phyloP scores from a whole-genome alignment of 345 rosid genomes.

The Syzygium aqueum region DNA sequence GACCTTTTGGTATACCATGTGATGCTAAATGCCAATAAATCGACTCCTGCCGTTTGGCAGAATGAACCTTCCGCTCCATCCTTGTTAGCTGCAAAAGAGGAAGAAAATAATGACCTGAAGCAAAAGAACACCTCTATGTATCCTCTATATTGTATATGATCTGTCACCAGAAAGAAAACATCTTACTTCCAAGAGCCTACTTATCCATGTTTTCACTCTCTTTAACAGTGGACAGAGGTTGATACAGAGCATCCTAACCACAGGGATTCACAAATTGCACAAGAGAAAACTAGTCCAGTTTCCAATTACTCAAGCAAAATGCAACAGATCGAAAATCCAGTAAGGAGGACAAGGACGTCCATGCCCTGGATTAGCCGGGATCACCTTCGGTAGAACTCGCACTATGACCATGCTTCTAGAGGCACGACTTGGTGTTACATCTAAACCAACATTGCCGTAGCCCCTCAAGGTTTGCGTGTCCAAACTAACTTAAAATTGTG shows the following conservation, averaged over 20 bases:
- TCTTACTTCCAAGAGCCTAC: background rate
- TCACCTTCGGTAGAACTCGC: background rate
- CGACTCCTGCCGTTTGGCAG: slow-evolving; percentile 65
- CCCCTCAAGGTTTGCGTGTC: background rate
- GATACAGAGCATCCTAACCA: background rate
- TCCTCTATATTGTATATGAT: background rate
- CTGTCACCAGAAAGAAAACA: background rate
- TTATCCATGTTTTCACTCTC: background rate
- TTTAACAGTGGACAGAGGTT: background rate
- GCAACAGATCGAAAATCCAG: background rate
- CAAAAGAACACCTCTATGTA: too few species aligned
- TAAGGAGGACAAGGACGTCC: background rate
- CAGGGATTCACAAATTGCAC: background rate
- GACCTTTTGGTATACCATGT: slow-evolving; percentile 73
- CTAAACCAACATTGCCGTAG: background rate
- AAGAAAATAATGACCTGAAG: background rate
- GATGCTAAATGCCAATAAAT: slow-evolving; percentile 91
- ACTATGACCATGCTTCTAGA: background rate
- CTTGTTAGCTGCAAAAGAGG: slow-evolving; percentile 38
- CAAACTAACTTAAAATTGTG: background rate
- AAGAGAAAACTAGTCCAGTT: background rate
- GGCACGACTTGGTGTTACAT: background rate
- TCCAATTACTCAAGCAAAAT: background rate
- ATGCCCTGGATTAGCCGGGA: background rate
- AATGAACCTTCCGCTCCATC: slow-evolving; percentile 71